Evolutionary conservation across 2,329 filamentous ascomycete species (phyloP).

Genomic region (Myotisia sp.): DNA sequence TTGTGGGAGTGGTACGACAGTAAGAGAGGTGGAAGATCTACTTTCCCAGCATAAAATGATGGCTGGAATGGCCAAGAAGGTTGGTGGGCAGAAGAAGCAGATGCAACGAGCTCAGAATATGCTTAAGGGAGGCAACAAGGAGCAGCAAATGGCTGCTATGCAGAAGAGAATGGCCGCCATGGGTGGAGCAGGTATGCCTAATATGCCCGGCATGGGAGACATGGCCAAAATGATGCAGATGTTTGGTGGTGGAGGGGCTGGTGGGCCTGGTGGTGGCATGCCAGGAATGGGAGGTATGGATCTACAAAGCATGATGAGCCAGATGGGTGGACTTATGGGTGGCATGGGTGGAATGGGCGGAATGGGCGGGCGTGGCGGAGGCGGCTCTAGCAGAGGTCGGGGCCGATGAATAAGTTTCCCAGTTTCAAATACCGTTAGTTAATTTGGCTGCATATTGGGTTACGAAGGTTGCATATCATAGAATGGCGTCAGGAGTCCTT

Average conservation of each 20-base stretch:
- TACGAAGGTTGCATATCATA: not conserved
- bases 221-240: slow-evolving; percentile 96
- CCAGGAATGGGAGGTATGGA: slow-evolving; percentile 44
- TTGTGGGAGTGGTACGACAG: slow-evolving; percentile 74
- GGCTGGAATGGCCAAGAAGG: slow-evolving; percentile 98
- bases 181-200: slow-evolving; percentile 53
- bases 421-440: slow-evolving; percentile 1
- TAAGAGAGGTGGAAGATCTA: slow-evolving; percentile 86
- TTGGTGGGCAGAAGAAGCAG: slow-evolving; percentile 95
- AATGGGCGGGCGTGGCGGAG: slow-evolving; percentile 25
- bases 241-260: slow-evolving; percentile 58
- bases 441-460: slow-evolving; percentile 2
- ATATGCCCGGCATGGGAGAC: slow-evolving; percentile 55
- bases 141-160: slow-evolving; percentile 91
- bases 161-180: slow-evolving; percentile 89
- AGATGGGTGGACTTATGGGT: slow-evolving; percentile 52
- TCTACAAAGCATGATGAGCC: slow-evolving; percentile 60
- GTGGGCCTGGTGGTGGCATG: slow-evolving; percentile 45
- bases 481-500: slow-evolving; percentile 6
- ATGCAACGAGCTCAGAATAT: slow-evolving; percentile 87
- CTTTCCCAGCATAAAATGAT: slow-evolving; percentile 98
- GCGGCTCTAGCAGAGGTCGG: slow-evolving; percentile 18
- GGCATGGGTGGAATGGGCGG: slow-evolving; percentile 35
- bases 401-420: slow-evolving; percentile 12
- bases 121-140: slow-evolving; percentile 80